Conservation (phyloP, 2,329 filamentous ascomycete genomes). For the Talaromyces albobiverticillius region DNA sequence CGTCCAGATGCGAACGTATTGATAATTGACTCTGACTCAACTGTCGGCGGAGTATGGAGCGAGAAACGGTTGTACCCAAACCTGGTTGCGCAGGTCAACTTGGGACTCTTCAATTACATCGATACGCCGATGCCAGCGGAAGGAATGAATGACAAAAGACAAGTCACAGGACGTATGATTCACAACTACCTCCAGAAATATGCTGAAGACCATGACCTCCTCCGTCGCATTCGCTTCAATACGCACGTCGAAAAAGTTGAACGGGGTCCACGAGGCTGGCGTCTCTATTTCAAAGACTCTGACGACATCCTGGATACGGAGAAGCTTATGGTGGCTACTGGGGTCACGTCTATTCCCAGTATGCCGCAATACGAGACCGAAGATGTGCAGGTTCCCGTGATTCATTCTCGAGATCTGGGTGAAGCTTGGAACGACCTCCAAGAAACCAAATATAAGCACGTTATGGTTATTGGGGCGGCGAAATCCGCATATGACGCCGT, state of each 20-base stretch:
- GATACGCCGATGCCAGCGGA: constrained; percentile 16
- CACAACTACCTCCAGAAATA: not conserved
- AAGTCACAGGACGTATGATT: not conserved
- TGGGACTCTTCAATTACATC: constrained; percentile 34
- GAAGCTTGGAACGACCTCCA: not conserved
- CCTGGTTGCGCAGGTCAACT: constrained; percentile 31
- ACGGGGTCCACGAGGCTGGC: not conserved
- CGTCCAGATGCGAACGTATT: constrained; percentile 17
- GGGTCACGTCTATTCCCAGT: not conserved
- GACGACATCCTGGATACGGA: not conserved
- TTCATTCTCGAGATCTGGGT: not conserved
- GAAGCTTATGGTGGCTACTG: not conserved
- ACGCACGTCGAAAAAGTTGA: not conserved
- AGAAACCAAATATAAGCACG: constrained; percentile 24
- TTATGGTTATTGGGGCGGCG: constrained; percentile 29
- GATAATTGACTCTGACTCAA: constrained; percentile 17
- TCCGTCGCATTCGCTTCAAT: not conserved
- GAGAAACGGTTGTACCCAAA: constrained; percentile 22
- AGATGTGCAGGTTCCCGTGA: not conserved
- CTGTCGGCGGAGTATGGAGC: constrained; percentile 22
- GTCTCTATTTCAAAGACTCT: too few species aligned
- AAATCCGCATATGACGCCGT: constrained; percentile 36
- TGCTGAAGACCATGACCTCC: not conserved
- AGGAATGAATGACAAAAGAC: not conserved
- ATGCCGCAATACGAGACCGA: not conserved